phyloP scores from a whole-genome alignment of 2,329 filamentous ascomycete genomes.

The Elsinoe batatas region DNA sequence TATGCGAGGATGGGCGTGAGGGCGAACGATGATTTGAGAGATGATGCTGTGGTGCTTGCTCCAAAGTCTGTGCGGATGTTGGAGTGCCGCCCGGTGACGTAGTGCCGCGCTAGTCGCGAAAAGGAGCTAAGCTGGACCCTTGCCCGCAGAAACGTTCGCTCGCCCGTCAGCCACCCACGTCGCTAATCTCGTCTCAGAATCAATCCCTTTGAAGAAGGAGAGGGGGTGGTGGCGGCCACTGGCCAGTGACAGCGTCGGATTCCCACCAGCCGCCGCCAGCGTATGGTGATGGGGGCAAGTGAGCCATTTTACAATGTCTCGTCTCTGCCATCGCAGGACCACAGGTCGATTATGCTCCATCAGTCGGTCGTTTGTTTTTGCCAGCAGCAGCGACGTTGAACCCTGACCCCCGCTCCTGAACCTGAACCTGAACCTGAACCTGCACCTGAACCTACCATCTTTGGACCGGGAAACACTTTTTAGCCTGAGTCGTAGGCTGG shows the following conservation, averaged over 20 bases:
- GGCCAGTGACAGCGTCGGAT: no score
- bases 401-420: conserved; percentile 5
- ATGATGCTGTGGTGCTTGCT: conserved; percentile 37
- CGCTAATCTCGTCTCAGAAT: conserved; percentile 11
- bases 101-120: not conserved
- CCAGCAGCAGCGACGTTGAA: conserved; percentile 5
- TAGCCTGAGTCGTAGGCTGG: not conserved
- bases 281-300: not conserved
- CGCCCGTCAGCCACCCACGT: conserved; percentile 13
- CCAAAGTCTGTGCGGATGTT: conserved; percentile 26
- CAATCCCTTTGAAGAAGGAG: not conserved
- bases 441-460: no score
- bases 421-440: no score
- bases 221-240: no score
- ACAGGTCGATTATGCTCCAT: not conserved
- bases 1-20: conserved; percentile 13
- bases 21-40: conserved; percentile 38
- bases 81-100: conserved; percentile 32
- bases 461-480: conserved; percentile 1
- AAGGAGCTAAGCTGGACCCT: no score
- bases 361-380: conserved; percentile 10
- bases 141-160: conserved; percentile 9
- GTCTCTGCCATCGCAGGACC: not conserved
- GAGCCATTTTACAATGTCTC: not conserved
- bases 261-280: not conserved